Evolutionary conservation across 2,329 filamentous ascomycete genomes (phyloP), one percentile per base, ranked within the genome.

Genomic region (Rhytidhysteron rufulum): DNA sequence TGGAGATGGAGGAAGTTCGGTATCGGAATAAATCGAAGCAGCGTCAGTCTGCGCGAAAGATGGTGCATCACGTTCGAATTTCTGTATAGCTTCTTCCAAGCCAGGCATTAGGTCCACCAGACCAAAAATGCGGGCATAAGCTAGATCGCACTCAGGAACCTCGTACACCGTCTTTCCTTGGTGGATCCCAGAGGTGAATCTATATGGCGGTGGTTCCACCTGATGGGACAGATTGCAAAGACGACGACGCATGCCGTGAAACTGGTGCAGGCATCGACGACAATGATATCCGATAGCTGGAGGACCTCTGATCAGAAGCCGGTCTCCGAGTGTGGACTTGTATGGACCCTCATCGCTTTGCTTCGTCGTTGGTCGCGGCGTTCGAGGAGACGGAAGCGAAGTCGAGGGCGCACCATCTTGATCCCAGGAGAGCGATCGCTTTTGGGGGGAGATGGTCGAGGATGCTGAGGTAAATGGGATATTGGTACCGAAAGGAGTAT

Each of bases 71-170:
- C 17, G 29, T 22, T 44, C 38, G 22, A 44, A 38, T 6, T 31
- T 18, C n/a, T 27, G 29, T 25, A 44, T 31, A 11, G 30, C 36
- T 10, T 4, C 33, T 5, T n/a, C 16, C 7, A 44, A 31, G 4
- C 42, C 38, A 13, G 42, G 22, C 33, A 44, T 40, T n/a, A 21
- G 32, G 15, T 37, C 27, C 31, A 34, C 38, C 33, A 44, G 36
- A 7, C 20, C 22, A 10, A 41, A 21, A 31, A 34, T 31, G 17
- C 34, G 18, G 18, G 41, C 21, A 18, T 34, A 44, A 3, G 29
- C 13, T 22, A 44, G 36, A 21, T 44, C 37, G 34, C 37, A 30
- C 15, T 41, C 38, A 16, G 38, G 42, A 2, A 44, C 42, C 16
- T 40, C 41, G 6, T 34, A 16, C 22, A 43, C 17, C 4, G 41